These are phyloP conservation scores for Ampelomyces quisqualis DNA, from an alignment of 2,329 filamentous ascomycete species.

Conservation along the genomic window DNA sequence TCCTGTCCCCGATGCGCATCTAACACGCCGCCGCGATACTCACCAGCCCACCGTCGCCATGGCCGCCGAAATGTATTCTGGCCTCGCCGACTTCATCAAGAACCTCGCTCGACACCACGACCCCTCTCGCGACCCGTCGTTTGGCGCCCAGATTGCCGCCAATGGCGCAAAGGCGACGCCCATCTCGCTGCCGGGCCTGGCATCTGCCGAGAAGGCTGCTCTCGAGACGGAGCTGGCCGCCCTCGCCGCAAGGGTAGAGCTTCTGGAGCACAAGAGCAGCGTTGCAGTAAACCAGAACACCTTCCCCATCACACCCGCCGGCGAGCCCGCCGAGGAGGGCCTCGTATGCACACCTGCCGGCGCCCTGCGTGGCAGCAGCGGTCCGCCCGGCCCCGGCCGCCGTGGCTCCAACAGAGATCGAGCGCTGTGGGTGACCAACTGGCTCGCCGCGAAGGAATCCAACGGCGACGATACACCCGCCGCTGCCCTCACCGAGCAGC, in stretches of 20 bases:
- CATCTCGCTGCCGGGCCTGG: constrained; percentile 73
- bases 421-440: constrained; percentile 52
- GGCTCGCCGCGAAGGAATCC: constrained; percentile 57
- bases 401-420: constrained; percentile 41
- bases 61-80: constrained; percentile 42
- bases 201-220: constrained; percentile 71
- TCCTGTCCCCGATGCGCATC: constrained; percentile 37
- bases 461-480: constrained; percentile 49
- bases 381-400: constrained; percentile 29
- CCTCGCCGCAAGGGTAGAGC: constrained; percentile 74
- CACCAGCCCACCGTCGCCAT: constrained; percentile 21
- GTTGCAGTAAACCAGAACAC: constrained; percentile 55
- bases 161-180: constrained; percentile 56
- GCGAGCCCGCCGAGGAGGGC: constrained; percentile 62
- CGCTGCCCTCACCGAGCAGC: constrained; percentile 71
- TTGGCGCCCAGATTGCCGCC: constrained; percentile 46
- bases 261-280: constrained; percentile 76
- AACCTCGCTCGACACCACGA: constrained; percentile 53
- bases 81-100: constrained; percentile 47
- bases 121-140: constrained; percentile 47
- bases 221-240: constrained; percentile 83
- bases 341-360: constrained; percentile 52
- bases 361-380: constrained; percentile 34
- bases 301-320: constrained; percentile 75
- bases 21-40: constrained; percentile 28